These are phyloP conservation scores for Diaporthe citrichinensis DNA, from an alignment of 2,329 filamentous ascomycete species.

Conservation along the genomic window DNA sequence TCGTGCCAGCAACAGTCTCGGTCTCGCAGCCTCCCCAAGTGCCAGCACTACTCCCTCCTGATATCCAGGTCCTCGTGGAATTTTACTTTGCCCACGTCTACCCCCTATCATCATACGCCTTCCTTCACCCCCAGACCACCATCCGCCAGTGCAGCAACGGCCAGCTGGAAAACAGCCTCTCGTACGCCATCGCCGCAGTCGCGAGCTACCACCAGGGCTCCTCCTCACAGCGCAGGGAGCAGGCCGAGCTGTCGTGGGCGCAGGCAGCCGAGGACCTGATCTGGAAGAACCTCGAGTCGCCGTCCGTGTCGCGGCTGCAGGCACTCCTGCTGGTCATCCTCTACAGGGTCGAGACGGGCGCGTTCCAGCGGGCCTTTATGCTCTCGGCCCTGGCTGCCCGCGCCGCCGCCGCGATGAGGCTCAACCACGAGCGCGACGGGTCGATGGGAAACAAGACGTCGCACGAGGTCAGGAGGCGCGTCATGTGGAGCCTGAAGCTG, in stretches of 20 bases:
- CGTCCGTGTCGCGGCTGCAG: slow-evolving; percentile 49
- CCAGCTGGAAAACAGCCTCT: slow-evolving; percentile 32
- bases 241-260: slow-evolving; percentile 33
- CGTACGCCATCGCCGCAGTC: slow-evolving; percentile 38
- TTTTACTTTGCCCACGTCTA: slow-evolving; percentile 41
- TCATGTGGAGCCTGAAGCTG: slow-evolving; percentile 62
- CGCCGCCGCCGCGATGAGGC: slow-evolving; percentile 58
- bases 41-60: slow-evolving; percentile 18
- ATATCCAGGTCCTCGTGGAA: slow-evolving; percentile 34
- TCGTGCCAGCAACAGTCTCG: slow-evolving; percentile 1
- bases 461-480: slow-evolving; percentile 58
- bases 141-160: slow-evolving; percentile 37
- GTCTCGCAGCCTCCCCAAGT: neutral
- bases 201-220: slow-evolving; percentile 37
- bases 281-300: slow-evolving; percentile 44
- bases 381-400: slow-evolving; percentile 59
- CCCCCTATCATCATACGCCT: slow-evolving; percentile 39
- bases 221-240: slow-evolving; percentile 3
- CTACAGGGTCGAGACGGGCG: slow-evolving; percentile 59
- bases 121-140: slow-evolving; percentile 40
- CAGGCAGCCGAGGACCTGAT: slow-evolving; percentile 40
- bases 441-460: slow-evolving; percentile 51
- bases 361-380: slow-evolving; percentile 61
- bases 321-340: slow-evolving; percentile 61
- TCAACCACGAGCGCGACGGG: slow-evolving; percentile 58